Evolutionary conservation across 495 filamentous ascomycete genomes (phyloP).

Genomic region (Penicillium canescens): DNA sequence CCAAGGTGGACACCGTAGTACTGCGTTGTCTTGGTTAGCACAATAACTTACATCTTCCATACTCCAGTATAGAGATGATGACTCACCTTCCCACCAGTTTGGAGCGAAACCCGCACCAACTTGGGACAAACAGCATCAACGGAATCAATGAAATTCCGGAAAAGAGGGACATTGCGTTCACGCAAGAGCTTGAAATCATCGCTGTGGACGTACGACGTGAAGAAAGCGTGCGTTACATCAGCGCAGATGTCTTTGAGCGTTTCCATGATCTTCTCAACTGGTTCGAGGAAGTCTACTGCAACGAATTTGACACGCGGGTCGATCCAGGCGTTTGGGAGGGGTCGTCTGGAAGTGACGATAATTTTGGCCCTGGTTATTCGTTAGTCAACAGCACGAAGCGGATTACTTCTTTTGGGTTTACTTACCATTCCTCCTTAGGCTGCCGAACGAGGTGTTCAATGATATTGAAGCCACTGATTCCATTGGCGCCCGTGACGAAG

Average conservation of each 20-base stretch:
- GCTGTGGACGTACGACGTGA: conserved; percentile 31
- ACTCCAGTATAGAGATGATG: no score
- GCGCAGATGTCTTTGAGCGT: conserved; percentile 13
- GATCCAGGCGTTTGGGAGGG: conserved; percentile 12
- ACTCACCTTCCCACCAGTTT: conserved; percentile 30
- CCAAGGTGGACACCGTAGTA: conserved; percentile 34
- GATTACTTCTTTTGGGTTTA: background rate
- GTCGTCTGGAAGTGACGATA: conserved; percentile 26
- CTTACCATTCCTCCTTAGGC: conserved; percentile 22
- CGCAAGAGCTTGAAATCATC: conserved; percentile 27
- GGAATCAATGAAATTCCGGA: conserved; percentile 30
- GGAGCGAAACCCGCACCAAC: conserved; percentile 20
- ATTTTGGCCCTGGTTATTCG: conserved; percentile 18
- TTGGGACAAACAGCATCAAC: conserved; percentile 15
- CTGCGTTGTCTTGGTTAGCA: conserved; percentile 7
- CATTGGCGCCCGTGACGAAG: conserved; percentile 34
- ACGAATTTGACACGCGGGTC: conserved; percentile 29
- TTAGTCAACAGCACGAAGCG: background rate
- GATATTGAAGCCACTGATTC: conserved; percentile 31
- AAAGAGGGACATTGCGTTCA: conserved; percentile 25
- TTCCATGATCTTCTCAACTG: conserved; percentile 6
- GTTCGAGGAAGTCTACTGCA: conserved; percentile 19
- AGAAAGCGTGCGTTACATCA: conserved; percentile 31
- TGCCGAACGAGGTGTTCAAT: conserved; percentile 22
- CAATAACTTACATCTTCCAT: no score